These are phyloP conservation scores for Cymodocea nodosa DNA, from an alignment of 116 monocot genomes.

Conservation along the genomic window DNA sequence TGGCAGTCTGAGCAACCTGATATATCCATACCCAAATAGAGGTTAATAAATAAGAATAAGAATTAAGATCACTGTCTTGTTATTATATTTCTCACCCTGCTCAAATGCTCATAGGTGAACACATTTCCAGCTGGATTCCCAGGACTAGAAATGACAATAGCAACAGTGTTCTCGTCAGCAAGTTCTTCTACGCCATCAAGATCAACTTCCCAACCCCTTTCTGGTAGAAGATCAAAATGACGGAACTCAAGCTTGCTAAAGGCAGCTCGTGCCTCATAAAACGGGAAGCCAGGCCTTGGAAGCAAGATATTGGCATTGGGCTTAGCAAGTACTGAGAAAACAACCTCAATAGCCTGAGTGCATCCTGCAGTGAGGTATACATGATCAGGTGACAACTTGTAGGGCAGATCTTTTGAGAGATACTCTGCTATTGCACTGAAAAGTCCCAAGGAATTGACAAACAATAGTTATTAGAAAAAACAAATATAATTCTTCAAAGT, in stretches of 20 bases:
- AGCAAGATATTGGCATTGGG: constrained; percentile 66
- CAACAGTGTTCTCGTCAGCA: constrained; percentile 63
- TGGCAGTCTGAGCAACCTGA: constrained; percentile 53
- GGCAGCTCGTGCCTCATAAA: constrained; percentile 37
- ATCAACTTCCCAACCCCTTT: constrained; percentile 62
- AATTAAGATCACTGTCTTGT: not conserved
- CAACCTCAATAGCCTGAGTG: constrained; percentile 42
- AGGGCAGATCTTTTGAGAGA: constrained; percentile 29
- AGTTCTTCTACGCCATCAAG: constrained; percentile 41
- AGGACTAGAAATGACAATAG: constrained; percentile 59
- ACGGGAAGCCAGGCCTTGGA: constrained; percentile 52
- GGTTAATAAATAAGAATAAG: not conserved
- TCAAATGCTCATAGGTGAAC: constrained; percentile 39
- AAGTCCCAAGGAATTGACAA: not conserved
- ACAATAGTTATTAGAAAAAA: not conserved
- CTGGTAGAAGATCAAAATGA: constrained; percentile 48
- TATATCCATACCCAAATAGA: not conserved
- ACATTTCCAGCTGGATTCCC: constrained; percentile 75
- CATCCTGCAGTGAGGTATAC: constrained; percentile 59
- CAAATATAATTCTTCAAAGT: not conserved
- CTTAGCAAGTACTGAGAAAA: constrained; percentile 38
- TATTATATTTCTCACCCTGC: constrained; percentile 20
- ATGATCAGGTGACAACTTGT: constrained; percentile 45
- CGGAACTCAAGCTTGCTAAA: constrained; percentile 27
- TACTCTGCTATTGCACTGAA: constrained; percentile 58